These are phyloP conservation scores for Fomitopsis pinicola DNA, from an alignment of 1,284 basidiomycete species.

Conservation along the genomic window DNA sequence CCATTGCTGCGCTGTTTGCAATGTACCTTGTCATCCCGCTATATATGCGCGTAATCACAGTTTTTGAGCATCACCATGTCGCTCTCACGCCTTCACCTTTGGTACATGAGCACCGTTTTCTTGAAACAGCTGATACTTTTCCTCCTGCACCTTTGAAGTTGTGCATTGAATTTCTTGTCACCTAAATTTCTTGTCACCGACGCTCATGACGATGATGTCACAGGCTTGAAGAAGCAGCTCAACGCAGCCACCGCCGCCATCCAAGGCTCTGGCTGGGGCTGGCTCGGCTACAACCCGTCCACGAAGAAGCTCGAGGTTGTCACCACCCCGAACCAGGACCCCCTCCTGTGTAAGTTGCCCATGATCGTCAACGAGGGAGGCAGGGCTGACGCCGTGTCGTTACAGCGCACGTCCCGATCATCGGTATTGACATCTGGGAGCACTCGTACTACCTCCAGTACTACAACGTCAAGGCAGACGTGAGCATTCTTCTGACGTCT, in stretches of 20 bases:
- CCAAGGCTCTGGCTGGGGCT: constrained; percentile 98
- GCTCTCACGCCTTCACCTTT: no score
- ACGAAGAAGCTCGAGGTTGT: constrained; percentile 83
- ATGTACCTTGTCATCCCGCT: neutral
- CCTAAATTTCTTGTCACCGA: neutral
- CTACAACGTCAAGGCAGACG: constrained; percentile 89
- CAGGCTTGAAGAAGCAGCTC: constrained; percentile 73
- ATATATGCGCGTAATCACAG: neutral
- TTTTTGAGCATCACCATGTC: no score
- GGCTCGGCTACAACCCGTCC: constrained; percentile 78
- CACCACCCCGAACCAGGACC: constrained; percentile 97
- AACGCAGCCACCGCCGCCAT: constrained; percentile 90
- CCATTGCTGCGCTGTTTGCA: neutral
- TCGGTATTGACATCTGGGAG: constrained; percentile 98
- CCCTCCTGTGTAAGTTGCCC: constrained; percentile 63
- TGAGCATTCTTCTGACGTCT: constrained; percentile 37
- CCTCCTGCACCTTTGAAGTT: neutral
- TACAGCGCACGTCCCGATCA: constrained; percentile 79
- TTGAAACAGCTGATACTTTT: neutral
- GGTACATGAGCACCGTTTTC: neutral
- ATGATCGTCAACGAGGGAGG: neutral
- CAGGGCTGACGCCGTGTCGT: neutral
- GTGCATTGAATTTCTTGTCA: neutral
- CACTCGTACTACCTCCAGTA: constrained; percentile 91
- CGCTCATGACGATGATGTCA: neutral